Evolutionary conservation across 1,284 basidiomycete species (phyloP), one percentile per base, ranked within the genome.

Genomic region (Leccinum glutinopallens): DNA sequence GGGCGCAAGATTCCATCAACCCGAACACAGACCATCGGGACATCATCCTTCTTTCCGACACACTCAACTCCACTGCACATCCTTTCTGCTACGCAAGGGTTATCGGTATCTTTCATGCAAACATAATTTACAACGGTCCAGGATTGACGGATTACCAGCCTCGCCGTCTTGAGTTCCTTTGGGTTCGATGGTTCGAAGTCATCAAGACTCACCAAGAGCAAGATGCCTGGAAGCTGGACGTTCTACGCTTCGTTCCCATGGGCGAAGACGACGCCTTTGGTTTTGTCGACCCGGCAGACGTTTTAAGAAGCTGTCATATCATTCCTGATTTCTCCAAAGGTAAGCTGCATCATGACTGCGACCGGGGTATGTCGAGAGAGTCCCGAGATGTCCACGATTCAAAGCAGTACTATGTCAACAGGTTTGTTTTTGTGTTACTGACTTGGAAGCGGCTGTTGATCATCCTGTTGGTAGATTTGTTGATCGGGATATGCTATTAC

Each of bases 291-390:
- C 49, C 19, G 19, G 49, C 49, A 51, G 49, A 51, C 12, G 19
- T 25, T 51, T 25, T 46, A 12, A 51, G 49, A 19, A 51, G 49
- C 10, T 51, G 49, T 19, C 49, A 51, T 22, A 22, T 51, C 49
- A 51, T 51, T 46, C 49, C 49, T 22, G 5, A 51, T 51, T 51
- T 51, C 49, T 51, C 49, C 49, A 51, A 51, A 19, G 49, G 49
- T 51, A 51, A 51, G 49, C 49, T 51, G 19, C 49, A 51, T 51
- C 49, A 12, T 51, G 49, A 51, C 19, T 51, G 49, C 19, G 37
- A 39, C 37, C 49, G 19, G 49, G 49, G 12, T 19, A 13, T 19
- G 49, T 51, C 49, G 22, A 22, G 49, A 51, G 49, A n/a, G 12
- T 51, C 49, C 49, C 22, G 49, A 51, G 49, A 51, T 51, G 19